Percentiles rank a stretch among this genome's conserved stretches.
Conservation (phyloP, 495 filamentous ascomycete genomes). For the Coniosporium apollinis region DNA sequence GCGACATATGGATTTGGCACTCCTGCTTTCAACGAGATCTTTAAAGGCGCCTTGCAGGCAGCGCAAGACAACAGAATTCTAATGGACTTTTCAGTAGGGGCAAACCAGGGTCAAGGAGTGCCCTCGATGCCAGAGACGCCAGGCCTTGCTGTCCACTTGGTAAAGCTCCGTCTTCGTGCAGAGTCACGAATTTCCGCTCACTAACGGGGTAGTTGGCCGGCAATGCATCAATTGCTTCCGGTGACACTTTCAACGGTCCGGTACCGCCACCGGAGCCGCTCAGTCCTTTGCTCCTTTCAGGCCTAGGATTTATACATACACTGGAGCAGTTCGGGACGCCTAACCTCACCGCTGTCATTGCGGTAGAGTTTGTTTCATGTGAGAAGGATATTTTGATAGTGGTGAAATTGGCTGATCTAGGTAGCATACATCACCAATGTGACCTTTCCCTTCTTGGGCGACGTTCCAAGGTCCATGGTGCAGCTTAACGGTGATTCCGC, state of each 20-base stretch:
- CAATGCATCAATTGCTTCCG: constrained; percentile 2
- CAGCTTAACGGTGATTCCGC: constrained; percentile 2
- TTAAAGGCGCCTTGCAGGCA: constrained; percentile 23
- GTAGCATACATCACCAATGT: no score
- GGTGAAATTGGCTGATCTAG: no score
- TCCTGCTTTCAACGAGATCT: constrained; percentile 23
- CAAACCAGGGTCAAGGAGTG: constrained; percentile 33
- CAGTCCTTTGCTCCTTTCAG: background rate
- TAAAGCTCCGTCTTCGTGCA: no score
- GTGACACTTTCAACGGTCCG: constrained; percentile 1
- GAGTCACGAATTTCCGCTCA: no score
- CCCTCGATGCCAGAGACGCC: constrained; percentile 18
- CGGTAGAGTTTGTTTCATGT: constrained; percentile 2
- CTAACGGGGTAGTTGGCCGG: background rate
- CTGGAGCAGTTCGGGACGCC: constrained; percentile 4
- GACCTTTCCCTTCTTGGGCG: background rate
- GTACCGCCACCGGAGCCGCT: constrained; percentile 2
- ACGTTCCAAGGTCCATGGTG: background rate
- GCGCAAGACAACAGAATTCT: constrained; percentile 24
- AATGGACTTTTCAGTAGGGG: constrained; percentile 33
- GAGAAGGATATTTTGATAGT: no score
- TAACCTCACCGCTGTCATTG: constrained; percentile 6
- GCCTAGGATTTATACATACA: constrained; percentile 2
- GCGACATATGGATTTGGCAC: constrained; percentile 31
- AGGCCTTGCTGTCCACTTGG: constrained; percentile 3